Evolutionary conservation across 2,329 filamentous ascomycete species (phyloP).

Genomic region (Epichloe hybrida): DNA sequence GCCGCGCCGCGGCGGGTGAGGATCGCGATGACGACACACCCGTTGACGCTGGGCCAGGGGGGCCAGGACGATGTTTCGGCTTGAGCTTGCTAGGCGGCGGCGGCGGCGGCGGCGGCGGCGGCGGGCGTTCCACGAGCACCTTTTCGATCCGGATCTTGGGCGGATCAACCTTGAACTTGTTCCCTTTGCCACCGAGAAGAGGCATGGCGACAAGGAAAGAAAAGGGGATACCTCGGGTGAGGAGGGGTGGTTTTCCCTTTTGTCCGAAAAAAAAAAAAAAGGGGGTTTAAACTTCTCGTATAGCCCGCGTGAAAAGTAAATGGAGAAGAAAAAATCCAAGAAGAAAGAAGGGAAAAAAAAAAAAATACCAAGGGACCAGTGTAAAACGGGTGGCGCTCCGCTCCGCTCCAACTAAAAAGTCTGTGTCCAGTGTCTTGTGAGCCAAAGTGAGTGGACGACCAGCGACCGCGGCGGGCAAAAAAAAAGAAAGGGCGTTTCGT

Average conservation of each 20-base stretch:
- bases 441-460: background rate
- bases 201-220: constrained; percentile 15
- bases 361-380: background rate
- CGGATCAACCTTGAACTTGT: constrained; percentile 38
- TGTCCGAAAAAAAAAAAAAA: background rate
- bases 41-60: constrained; percentile 8
- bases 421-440: background rate
- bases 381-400: background rate
- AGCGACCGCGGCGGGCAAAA: too few species aligned
- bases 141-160: constrained; percentile 39
- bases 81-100: constrained; percentile 24
- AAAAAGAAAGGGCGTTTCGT: too few species aligned
- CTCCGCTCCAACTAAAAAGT: background rate
- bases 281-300: background rate
- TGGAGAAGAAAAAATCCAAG: background rate
- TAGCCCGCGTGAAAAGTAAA: background rate
- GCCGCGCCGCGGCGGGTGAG: constrained; percentile 19
- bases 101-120: constrained; percentile 9
- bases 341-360: background rate
- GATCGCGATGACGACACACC: constrained; percentile 16
- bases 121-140: constrained; percentile 29
- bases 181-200: constrained; percentile 28
- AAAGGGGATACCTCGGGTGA: background rate
- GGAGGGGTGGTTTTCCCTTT: background rate
- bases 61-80: constrained; percentile 17